phyloP scores from a whole-genome alignment of 1,284 basidiomycete species.

The Gymnopus androsaceus region DNA sequence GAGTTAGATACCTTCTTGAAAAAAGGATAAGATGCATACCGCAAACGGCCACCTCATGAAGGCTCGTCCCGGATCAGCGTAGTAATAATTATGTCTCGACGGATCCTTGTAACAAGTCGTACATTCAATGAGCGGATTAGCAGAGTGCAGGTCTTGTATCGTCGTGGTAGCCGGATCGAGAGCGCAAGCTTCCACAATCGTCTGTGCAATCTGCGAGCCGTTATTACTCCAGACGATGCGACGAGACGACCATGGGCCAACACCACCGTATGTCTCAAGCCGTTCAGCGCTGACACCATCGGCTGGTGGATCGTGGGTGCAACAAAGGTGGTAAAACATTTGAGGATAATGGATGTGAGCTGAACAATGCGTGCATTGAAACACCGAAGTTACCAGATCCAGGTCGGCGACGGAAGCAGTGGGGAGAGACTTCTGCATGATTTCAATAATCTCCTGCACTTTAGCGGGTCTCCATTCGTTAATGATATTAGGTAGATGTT shows the following conservation, averaged over 20 bases:
- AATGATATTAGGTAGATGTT: too few relatives aligned
- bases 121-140: slow-evolving; percentile 1
- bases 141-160: not conserved
- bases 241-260: not conserved
- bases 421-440: not conserved
- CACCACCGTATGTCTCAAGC: not conserved
- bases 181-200: not conserved
- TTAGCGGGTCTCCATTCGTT: not conserved
- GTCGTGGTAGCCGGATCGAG: slow-evolving; percentile 1
- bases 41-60: not conserved
- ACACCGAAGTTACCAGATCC: not conserved
- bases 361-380: not conserved
- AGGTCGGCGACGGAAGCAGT: not conserved
- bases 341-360: not conserved
- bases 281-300: not conserved
- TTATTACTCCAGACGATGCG: not conserved
- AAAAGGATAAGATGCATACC: too few relatives aligned
- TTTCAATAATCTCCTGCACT: not conserved
- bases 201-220: not conserved
- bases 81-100: not conserved
- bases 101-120: not conserved
- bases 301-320: not conserved
- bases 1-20: too few relatives aligned
- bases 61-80: too few relatives aligned
- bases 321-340: not conserved